These are phyloP conservation scores for Penicillium sp. DNA, from an alignment of 2,329 filamentous ascomycete genomes.

Conservation along the genomic window DNA sequence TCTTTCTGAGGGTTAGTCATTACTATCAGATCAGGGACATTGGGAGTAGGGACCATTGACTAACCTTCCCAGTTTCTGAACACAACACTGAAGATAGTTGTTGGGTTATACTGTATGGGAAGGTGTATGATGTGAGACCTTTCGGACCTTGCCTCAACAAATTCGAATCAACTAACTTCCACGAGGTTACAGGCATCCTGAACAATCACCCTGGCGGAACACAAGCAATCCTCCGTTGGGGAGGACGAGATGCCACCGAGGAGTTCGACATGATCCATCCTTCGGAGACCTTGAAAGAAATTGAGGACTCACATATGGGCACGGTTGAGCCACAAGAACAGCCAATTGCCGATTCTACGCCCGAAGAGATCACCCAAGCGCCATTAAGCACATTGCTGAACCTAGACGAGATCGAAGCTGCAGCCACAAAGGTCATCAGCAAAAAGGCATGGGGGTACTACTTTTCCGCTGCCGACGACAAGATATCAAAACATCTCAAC, in stretches of 20 bases:
- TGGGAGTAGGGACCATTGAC: not conserved
- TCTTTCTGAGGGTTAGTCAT: not conserved
- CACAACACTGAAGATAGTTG: constrained; percentile 7
- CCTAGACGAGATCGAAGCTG: constrained; percentile 80
- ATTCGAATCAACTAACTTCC: not conserved
- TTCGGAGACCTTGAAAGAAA: constrained; percentile 80
- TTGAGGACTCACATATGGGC: constrained; percentile 73
- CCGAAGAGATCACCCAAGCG: constrained; percentile 36
- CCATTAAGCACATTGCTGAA: constrained; percentile 73
- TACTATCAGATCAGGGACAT: not conserved
- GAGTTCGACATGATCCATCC: constrained; percentile 95
- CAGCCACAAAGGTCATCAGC: constrained; percentile 74
- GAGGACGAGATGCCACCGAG: constrained; percentile 88
- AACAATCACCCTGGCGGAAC: constrained; percentile 79
- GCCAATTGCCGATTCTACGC: constrained; percentile 25
- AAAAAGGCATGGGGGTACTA: constrained; percentile 94
- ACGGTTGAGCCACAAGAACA: constrained; percentile 60
- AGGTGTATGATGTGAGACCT: constrained; percentile 4
- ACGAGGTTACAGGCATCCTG: constrained; percentile 70
- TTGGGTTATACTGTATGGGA: constrained; percentile 9
- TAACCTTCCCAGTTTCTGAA: not conserved
- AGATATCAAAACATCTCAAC: constrained; percentile 75
- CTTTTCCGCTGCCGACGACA: constrained; percentile 82
- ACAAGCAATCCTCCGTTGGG: constrained; percentile 82
- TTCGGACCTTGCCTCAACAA: not conserved